Base-by-base conservation (phyloP, 2,329 filamentous ascomycete species). In the Leptographium flavum region DNA sequence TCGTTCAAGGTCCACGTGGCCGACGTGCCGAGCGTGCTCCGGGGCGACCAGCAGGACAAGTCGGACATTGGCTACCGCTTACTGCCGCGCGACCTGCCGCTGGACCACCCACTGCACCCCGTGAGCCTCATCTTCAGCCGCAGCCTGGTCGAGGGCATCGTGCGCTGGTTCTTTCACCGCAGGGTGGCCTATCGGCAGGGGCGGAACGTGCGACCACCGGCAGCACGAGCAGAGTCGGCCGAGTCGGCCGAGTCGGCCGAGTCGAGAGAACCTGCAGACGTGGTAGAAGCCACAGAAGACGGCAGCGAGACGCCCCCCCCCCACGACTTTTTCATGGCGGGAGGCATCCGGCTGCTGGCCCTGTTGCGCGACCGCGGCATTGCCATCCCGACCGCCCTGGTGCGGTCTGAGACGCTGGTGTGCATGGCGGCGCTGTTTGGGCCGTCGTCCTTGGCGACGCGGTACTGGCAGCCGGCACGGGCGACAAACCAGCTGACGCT, bases 41-140 rank as follows among this genome's bases (percentile, higher is more conserved):
- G 57, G 57, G 28, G 53, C 55, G 27, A 58, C 55, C 10, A 15
- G 8, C 22, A 13, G 17, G 7, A 15, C 32, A 27, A 5, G 11
- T 7, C 31, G 2, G 47, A 62, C 9, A 38, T 60, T 1, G 56
- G 59, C 27, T 60, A 64, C 36, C 60, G 60, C 25, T 41, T 49
- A 30, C 43, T 68, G 4, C 64, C 65, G 15, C 52, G 57, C 23
- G 70, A 74, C 45, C 55, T 74, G 13, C 60, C 65, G 2, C 55
- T 63, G 22, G 49, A 50, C 10, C 63, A 66, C 43, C 59, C 57
- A 2, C 53, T 62, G 13, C 72, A 76, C 47, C 72, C 72, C 2
- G 46, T 75, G 7, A 63, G 60, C 35, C 60, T 60, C 32, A 58
- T 76, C 19, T 74, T 76, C 49, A 57, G 63, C 36, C 42, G 49